Evolutionary conservation across 2,329 filamentous ascomycete genomes (phyloP), one percentile per base, ranked within the genome.

Genomic region (Elsinoe batatas): DNA sequence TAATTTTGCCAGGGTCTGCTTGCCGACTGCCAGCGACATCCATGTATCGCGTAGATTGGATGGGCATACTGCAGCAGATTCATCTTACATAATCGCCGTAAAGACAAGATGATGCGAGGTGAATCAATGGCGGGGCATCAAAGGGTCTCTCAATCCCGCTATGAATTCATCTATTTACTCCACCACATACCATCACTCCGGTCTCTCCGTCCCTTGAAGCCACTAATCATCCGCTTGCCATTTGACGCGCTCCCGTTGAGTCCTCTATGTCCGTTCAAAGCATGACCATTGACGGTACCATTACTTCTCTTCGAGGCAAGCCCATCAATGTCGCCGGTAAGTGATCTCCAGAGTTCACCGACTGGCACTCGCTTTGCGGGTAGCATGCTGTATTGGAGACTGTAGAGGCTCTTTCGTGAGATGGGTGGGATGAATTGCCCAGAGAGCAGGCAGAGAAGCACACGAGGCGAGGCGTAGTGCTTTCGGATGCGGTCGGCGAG

Each of bases 381-480:
- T 38, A 98, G 78, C 89, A 97, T 97, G 73, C 89, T 95, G 71
- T 98, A 98, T 72, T 98, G 93, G 64, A 98, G 76, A 63, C 89
- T 94, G 72, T 98, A 98, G 51, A 98, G 77, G 66, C 93, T 94
- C 67, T 91, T 91, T 53, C 94, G 82, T 67, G 96, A 91, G 49
- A 98, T 94, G 0, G 94, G 91, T 11, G 91, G 93, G 1, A 97
- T 90, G 61, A 96, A 96, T 59, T 87, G 87, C 57, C 93, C 93
- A 0, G 89, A 95, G 20, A 91, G 76, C 1, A 98, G 83, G 64
- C 89, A 93, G 37, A 95, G 78, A 47, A 97, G 80, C 17, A 98
- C 94, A 12, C 84, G 81, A 0, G 89, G 89, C 0, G 90, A 91
- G 42, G 97, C 78, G 69, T 98, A 98, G 72, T 98, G 93, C 69